phyloP scores from a whole-genome alignment of 345 rosid species.

The Eucalyptus curtisii region DNA sequence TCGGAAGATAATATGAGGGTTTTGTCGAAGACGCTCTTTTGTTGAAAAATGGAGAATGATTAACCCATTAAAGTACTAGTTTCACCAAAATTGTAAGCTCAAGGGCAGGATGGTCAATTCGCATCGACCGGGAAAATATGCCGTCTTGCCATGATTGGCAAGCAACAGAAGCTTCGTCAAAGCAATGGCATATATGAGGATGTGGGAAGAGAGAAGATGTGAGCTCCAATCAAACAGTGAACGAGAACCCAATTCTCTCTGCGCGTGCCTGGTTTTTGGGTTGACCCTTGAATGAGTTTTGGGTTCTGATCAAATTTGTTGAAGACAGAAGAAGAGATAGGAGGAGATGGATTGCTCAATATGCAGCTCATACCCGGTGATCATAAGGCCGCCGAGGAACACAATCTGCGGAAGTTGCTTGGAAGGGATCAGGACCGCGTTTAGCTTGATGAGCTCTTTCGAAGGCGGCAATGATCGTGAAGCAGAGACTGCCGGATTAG shows the following conservation, averaged over 20 bases:
- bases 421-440: slow-evolving; percentile 47
- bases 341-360: slow-evolving; percentile 70
- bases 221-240: slow-evolving; percentile 7
- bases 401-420: slow-evolving; percentile 70
- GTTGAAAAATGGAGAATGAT: not conserved
- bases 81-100: not conserved
- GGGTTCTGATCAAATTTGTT: not conserved
- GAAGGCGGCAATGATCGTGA: slow-evolving; percentile 1
- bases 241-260: slow-evolving; percentile 7
- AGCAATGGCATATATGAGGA: not conserved
- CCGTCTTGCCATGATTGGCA: not conserved
- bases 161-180: slow-evolving; percentile 2
- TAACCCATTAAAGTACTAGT: not conserved
- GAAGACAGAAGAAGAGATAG: not conserved
- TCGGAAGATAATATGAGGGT: not conserved
- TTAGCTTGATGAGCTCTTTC: slow-evolving; percentile 41
- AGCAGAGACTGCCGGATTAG: not conserved
- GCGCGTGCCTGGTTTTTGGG: not conserved
- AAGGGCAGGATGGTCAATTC: not conserved
- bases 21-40: not conserved
- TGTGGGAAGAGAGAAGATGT: not conserved
- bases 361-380: slow-evolving; percentile 61
- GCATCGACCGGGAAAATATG: not conserved
- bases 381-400: slow-evolving; percentile 81
- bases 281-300: not conserved